Evolutionary conservation across 495 filamentous ascomycete genomes (phyloP).

Genomic region (Aspergillus carlsbadensis): DNA sequence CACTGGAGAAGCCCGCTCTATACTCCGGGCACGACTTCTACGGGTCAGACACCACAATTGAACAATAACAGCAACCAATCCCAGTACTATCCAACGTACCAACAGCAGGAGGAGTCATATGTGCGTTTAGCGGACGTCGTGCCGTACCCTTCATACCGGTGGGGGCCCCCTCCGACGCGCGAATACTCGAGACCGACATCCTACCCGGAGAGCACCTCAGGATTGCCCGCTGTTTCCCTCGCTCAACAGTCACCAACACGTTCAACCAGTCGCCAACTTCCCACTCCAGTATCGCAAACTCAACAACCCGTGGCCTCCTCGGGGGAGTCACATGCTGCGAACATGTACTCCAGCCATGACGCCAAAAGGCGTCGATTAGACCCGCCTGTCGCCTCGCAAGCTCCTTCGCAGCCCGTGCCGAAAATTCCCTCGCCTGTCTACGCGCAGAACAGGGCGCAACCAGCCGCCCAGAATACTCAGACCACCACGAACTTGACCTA

Average conservation of each 20-base stretch:
- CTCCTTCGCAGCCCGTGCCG: background rate
- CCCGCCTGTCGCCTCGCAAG: background rate
- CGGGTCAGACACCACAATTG: background rate
- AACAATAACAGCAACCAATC: background rate
- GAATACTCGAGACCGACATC: background rate
- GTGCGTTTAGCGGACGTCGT: slow-evolving; percentile 7
- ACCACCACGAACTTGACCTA: background rate
- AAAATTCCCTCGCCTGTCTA: background rate
- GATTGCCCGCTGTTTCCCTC: background rate
- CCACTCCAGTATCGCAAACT: background rate
- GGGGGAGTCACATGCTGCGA: background rate
- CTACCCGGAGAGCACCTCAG: background rate
- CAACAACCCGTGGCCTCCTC: background rate
- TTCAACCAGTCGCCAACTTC: background rate
- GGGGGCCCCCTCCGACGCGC: slow-evolving; percentile 1
- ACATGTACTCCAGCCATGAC: background rate
- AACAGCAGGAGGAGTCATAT: slow-evolving; percentile 6
- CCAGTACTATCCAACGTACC: slow-evolving; percentile 6
- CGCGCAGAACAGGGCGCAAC: background rate
- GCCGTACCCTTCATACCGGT: slow-evolving; percentile 6
- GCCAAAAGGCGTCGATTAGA: slow-evolving; percentile 8
- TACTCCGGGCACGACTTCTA: background rate
- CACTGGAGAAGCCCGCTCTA: slow-evolving; percentile 7
- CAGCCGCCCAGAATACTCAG: background rate
- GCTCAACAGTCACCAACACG: slow-evolving; percentile 4